These are phyloP conservation scores for Marasmius tenuissimus DNA, from an alignment of 1,284 basidiomycete species.

Conservation along the genomic window DNA sequence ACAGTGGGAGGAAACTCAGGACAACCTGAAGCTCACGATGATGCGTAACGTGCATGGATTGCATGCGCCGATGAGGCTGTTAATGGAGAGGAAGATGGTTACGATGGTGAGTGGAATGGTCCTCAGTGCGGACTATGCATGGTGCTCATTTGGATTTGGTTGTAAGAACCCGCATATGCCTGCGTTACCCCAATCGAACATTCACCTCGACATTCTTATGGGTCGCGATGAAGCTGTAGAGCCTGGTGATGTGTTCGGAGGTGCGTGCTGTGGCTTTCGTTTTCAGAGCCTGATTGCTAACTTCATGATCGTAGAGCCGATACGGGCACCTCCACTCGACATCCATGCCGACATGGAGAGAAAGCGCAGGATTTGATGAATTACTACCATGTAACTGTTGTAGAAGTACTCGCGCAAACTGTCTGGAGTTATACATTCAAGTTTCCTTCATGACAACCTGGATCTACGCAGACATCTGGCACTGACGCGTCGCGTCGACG, in stretches of 20 bases:
- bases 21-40: conserved; percentile 83
- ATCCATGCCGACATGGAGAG: conserved; percentile 76
- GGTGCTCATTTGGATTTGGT: conserved; percentile 5
- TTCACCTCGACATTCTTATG: conserved; percentile 89
- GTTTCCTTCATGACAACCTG: too few relatives aligned
- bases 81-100: conserved; percentile 95
- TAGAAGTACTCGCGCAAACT: not conserved
- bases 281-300: not conserved
- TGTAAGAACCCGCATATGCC: conserved; percentile 64
- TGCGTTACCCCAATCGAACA: conserved; percentile 65
- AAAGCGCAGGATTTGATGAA: conserved; percentile 51
- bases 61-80: conserved; percentile 82
- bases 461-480: too few relatives aligned
- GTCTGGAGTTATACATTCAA: too few relatives aligned
- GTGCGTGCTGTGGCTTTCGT: conserved; percentile 37
- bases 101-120: conserved; percentile 55
- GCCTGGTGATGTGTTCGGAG: conserved; percentile 70
- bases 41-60: conserved; percentile 86
- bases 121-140: not conserved
- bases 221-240: conserved; percentile 85
- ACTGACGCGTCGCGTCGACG: too few relatives aligned
- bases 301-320: not conserved
- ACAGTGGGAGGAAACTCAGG: conserved; percentile 93
- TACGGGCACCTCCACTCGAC: conserved; percentile 42
- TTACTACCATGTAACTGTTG: conserved; percentile 5